Evolutionary conservation across 805 yeast genomes (phyloP), one percentile per base, ranked within the genome.

Genomic region (Spathaspora sp.): DNA sequence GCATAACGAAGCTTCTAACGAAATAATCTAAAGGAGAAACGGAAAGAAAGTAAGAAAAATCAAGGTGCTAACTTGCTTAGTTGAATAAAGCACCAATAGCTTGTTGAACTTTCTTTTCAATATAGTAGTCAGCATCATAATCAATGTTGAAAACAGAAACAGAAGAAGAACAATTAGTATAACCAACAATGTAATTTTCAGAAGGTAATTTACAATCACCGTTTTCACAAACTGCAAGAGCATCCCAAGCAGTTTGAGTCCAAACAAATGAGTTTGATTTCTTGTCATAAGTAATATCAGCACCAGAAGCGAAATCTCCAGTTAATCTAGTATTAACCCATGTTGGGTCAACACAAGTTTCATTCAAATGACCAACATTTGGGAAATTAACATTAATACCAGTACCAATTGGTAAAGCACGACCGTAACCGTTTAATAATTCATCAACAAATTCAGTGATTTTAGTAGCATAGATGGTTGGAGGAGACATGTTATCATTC

Each of bases 361-460:
- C 77, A 47, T 72, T 55, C 40, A 58, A 58, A 55, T 63, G 58
- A 26, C 78, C 77, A 23, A 78, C 82, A 12, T 49, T 46, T 47
- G 83, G 83, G 60, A 71, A 67, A 64, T 79, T 79, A 51, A 79
- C 81, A 60, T 75, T 77, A 50, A 78, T 52, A 57, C 81, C 82
- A 49, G 66, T 68, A 42, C 73, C 72, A 42, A 66, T 51, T 47
- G 83, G 83, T 52, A 79, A 66, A 23, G 68, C 61, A 54, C 69
- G 63, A 57, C 76, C 79, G 56, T 71, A 73, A 31, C 61, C 51
- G 2, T 54, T 60, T 52, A 78, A 73, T 32, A 79, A 47, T 20
- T 66, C 58, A 50, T 71, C 57, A 40, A 77, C 73, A 16, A 79
- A 57, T 45, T 75, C 68, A 32, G 70, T 71, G 35, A 77, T 64